phyloP scores from a whole-genome alignment of 495 filamentous ascomycete genomes.

The Penicillium atrosanguineum region DNA sequence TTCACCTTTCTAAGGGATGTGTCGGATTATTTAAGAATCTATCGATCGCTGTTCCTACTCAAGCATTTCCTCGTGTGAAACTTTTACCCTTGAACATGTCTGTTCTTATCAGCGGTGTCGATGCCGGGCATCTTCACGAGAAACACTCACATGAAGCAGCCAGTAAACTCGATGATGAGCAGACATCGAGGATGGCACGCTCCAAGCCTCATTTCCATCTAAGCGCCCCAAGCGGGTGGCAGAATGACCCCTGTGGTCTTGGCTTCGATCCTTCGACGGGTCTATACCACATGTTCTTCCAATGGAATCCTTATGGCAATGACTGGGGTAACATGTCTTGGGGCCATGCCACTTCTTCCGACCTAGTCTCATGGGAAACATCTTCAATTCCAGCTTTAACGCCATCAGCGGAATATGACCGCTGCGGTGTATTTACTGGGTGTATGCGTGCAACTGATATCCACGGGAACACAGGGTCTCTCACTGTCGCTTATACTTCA shows the following conservation, averaged over 20 bases:
- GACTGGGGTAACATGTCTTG: slow-evolving; percentile 48
- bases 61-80: background rate
- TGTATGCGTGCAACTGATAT: slow-evolving; percentile 45
- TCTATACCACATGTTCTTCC: slow-evolving; percentile 43
- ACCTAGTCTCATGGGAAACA: slow-evolving; percentile 45
- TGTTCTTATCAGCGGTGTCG: background rate
- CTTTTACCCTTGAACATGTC: background rate
- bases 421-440: slow-evolving; percentile 52
- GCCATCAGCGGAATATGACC: slow-evolving; percentile 44
- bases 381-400: slow-evolving; percentile 30
- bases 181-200: background rate
- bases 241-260: slow-evolving; percentile 57
- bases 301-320: slow-evolving; percentile 47
- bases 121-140: background rate
- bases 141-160: background rate
- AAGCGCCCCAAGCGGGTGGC: slow-evolving; percentile 50
- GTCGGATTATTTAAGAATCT: background rate
- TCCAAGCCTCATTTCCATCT: slow-evolving; percentile 54
- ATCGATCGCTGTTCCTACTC: background rate
- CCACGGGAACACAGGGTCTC: slow-evolving; percentile 37
- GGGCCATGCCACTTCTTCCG: slow-evolving; percentile 40
- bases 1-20: background rate
- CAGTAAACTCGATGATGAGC: background rate
- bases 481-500: slow-evolving; percentile 52
- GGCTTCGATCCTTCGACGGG: slow-evolving; percentile 50